Evolutionary conservation across 352 stramenopile species (phyloP), one percentile per base, ranked within the genome.

Genomic region (Saprolegnia parasitica): DNA sequence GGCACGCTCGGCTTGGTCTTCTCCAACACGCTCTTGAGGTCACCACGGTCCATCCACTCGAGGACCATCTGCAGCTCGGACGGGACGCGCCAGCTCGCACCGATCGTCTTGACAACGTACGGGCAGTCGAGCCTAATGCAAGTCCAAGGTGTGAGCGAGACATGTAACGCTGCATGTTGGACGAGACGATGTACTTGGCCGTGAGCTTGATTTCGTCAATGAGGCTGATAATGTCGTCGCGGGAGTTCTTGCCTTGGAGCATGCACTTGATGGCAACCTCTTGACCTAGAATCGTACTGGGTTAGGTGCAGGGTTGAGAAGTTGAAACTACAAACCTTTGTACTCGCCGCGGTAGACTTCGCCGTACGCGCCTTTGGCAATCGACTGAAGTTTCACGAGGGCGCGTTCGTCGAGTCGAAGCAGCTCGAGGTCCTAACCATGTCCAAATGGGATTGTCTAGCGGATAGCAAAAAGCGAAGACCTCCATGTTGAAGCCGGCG

Each of bases 261-360:
- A 89, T 55, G 65, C 75, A 79, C 72, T 93, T 93, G 71, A 93
- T 86, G 6, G 85, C 85, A 18, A 93, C 83, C 65, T 89, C 87
- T 68, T 68, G 46, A 58, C 52, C 26, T 68, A 18, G 11, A n/a
- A n/a, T 57, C 46, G 50, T n/a, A n/a, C n/a, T 24, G 46, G 35
- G 62, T 58, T 21, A 10, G 23, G 23, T 9, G 58, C 58, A 23
- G 5, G 42, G n/a, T 56, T 68, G 16, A 47, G 50, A 8, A 32
- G 40, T 65, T 52, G 10, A 39, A 18, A 39, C 32, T 39, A 40
- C 5, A 77, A 74, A 45, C 77, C 72, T 64, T 90, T 81, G 60
- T 90, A 90, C 71, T 90, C 80, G 13, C 85, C 83, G 18, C 88
- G 65, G 81, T 81, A 93, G 18, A 93, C 85, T 64, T 93, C 83